Conservation (phyloP, 176 grass and related monocot species). For the Urochloa ruziziensis region DNA sequence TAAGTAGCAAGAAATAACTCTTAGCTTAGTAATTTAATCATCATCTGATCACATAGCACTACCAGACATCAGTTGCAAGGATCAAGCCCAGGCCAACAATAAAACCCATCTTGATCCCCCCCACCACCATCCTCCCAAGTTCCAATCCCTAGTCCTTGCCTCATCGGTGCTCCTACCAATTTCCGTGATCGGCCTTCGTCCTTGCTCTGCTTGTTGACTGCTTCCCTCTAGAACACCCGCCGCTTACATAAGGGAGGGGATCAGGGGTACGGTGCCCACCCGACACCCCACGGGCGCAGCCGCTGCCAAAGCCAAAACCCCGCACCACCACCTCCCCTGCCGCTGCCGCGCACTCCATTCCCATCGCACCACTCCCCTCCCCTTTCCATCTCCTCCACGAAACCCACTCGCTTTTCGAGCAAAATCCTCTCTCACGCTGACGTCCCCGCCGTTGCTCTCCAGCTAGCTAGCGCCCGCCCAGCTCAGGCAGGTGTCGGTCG, state of each 20-base stretch:
- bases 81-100: neutral
- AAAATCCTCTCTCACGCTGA: constrained; percentile 16
- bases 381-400: constrained; percentile 26
- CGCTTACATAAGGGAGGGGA: constrained; percentile 12
- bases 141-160: neutral
- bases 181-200: neutral
- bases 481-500: no score
- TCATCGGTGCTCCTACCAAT: neutral
- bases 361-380: constrained; percentile 26
- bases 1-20: neutral
- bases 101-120: neutral
- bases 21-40: neutral
- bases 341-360: constrained; percentile 8
- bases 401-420: constrained; percentile 20
- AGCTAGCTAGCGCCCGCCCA: neutral
- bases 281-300: constrained; percentile 19
- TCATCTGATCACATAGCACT: neutral
- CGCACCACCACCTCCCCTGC: neutral
- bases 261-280: no score
- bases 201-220: neutral
- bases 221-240: neutral
- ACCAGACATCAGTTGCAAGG: neutral
- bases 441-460: constrained; percentile 9
- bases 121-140: neutral
- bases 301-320: neutral